Percentiles rank a stretch among this genome's conserved stretches.
phyloP scores from a whole-genome alignment of 1,284 basidiomycete species.

The Somion occarium region DNA sequence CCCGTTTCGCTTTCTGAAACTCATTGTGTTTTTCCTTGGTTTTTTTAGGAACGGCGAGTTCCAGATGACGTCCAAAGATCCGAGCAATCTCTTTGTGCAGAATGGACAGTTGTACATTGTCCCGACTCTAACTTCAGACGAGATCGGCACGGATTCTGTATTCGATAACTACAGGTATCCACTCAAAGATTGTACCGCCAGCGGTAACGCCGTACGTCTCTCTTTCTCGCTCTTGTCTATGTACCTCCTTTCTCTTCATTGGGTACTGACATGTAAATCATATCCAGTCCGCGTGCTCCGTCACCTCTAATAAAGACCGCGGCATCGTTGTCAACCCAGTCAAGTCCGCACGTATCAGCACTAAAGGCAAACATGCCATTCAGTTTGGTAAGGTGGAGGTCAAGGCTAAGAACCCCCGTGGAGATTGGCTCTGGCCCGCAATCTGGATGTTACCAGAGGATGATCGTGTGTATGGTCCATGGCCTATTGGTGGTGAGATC shows the following conservation, averaged over 20 bases:
- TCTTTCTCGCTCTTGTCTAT: not conserved
- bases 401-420: slow-evolving; percentile 34
- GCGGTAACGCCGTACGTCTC: slow-evolving; percentile 23
- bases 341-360: slow-evolving; percentile 70
- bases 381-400: slow-evolving; percentile 74
- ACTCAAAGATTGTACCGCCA: slow-evolving; percentile 60
- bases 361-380: slow-evolving; percentile 56
- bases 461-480: slow-evolving; percentile 64
- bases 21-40: not conserved
- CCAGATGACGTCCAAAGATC: slow-evolving; percentile 67
- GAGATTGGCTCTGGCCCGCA: slow-evolving; percentile 80
- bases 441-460: slow-evolving; percentile 79
- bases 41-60: slow-evolving; percentile 66
- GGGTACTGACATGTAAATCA: not conserved
- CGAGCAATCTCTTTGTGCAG: slow-evolving; percentile 65
- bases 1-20: not conserved
- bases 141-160: slow-evolving; percentile 50
- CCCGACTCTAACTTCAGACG: slow-evolving; percentile 74
- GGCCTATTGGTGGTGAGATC: slow-evolving; percentile 75
- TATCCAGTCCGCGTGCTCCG: slow-evolving; percentile 39
- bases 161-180: slow-evolving; percentile 62
- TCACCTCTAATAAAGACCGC: slow-evolving; percentile 30
- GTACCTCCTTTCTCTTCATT: not conserved
- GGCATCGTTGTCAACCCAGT: slow-evolving; percentile 67
- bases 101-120: slow-evolving; percentile 74